Conservation (phyloP, 805 yeast species). For the Metschnikowia corniflorae region DNA sequence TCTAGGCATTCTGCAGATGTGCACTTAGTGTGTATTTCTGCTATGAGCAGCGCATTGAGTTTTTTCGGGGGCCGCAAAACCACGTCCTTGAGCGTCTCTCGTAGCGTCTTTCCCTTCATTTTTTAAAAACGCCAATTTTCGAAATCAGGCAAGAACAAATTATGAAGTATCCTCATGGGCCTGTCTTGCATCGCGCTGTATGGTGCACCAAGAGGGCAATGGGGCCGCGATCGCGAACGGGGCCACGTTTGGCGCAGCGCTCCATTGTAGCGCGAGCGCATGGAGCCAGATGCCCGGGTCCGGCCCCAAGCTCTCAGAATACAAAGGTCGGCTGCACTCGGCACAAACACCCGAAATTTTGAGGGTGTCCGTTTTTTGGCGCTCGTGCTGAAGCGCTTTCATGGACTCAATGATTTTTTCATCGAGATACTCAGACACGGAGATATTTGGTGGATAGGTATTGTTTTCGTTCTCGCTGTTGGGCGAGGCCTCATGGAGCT, state of each 20-base stretch:
- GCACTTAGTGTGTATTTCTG: constrained; percentile 11
- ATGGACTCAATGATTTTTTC: background rate
- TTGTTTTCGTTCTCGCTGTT: background rate
- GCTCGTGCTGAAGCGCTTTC: background rate
- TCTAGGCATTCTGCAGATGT: constrained; percentile 5
- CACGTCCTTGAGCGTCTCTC: constrained; percentile 5
- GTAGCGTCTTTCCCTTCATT: constrained; percentile 3
- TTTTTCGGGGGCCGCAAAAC: constrained; percentile 9
- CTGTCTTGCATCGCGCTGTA: too few species aligned
- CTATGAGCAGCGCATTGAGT: constrained; percentile 8
- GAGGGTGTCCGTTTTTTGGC: background rate
- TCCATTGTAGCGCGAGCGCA: constrained; percentile 35
- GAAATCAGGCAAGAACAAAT: too few species aligned
- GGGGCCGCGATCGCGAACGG: constrained; percentile 5
- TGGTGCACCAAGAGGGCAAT: constrained; percentile 7
- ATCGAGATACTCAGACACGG: background rate
- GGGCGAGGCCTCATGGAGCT: background rate
- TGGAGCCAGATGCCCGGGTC: constrained; percentile 45
- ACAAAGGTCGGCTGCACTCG: constrained; percentile 16
- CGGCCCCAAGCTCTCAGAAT: constrained; percentile 6
- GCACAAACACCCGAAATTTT: constrained; percentile 7
- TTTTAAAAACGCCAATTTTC: too few species aligned
- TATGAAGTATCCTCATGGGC: too few species aligned
- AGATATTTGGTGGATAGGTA: background rate
- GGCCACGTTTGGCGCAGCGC: background rate